Evolutionary conservation across 2,329 filamentous ascomycete genomes (phyloP).

Genomic region (Pseudocercospora ulei): DNA sequence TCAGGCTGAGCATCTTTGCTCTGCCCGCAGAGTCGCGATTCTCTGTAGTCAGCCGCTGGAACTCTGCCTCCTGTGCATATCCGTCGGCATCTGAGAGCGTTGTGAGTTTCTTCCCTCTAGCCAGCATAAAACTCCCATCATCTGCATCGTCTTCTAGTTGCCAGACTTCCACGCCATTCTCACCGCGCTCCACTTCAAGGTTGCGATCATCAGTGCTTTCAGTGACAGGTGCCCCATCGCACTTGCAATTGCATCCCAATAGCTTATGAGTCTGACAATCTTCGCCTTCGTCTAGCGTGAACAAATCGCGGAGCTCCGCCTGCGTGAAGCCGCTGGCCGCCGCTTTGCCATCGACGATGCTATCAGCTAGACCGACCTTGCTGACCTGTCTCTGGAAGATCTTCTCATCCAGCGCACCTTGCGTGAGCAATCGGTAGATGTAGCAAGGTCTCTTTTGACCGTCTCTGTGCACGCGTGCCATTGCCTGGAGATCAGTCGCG

Average conservation of each 20-base stretch:
- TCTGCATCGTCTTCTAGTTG: constrained; percentile 28
- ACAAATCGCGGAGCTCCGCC: constrained; percentile 58
- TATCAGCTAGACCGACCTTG: constrained; percentile 60
- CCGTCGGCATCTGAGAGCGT: constrained; percentile 31
- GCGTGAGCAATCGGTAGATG: constrained; percentile 59
- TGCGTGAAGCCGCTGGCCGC: constrained; percentile 53
- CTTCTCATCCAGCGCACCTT: constrained; percentile 62
- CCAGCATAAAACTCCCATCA: constrained; percentile 25
- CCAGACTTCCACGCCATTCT: constrained; percentile 19
- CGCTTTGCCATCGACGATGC: constrained; percentile 58
- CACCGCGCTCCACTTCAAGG: constrained; percentile 21
- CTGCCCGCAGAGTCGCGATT: constrained; percentile 30
- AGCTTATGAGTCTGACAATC: constrained; percentile 60
- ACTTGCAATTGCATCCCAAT: constrained; percentile 53
- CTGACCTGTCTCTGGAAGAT: constrained; percentile 65
- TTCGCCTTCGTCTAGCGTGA: constrained; percentile 52
- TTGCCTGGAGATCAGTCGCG: constrained; percentile 61
- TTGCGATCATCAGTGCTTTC: constrained; percentile 25
- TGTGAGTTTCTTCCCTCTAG: constrained; percentile 18
- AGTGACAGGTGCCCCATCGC: constrained; percentile 39
- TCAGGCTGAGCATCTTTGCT: constrained; percentile 44
- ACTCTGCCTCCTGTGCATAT: constrained; percentile 33
- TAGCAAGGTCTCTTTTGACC: constrained; percentile 59
- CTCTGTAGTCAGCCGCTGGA: constrained; percentile 29
- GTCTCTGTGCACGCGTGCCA: constrained; percentile 64